A percentile compares a stretch with the other conserved stretches of the same genome.
Conservation (phyloP, 495 filamentous ascomycete species). For the Aspergillus baeticus region DNA sequence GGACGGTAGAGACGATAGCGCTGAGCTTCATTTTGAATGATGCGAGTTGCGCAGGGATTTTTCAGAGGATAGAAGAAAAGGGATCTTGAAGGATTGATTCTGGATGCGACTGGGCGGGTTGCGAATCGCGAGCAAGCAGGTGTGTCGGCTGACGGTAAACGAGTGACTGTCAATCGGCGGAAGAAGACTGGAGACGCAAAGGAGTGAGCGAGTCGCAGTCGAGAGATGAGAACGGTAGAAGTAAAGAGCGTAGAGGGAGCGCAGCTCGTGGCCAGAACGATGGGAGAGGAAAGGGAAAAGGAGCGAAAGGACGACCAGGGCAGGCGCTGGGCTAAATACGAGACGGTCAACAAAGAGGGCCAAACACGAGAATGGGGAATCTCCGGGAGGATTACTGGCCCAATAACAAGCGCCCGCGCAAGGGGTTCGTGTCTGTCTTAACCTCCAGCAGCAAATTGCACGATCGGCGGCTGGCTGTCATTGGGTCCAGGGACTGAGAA, state of each 20-base stretch:
- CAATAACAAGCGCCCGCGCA: conserved; percentile 13
- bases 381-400: conserved; percentile 9
- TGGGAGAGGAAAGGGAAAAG: conserved; percentile 18
- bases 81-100: conserved; percentile 1
- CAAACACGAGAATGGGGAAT: conserved; percentile 1
- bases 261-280: conserved; percentile 24
- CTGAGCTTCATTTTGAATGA: conserved; percentile 35
- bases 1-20: conserved; percentile 32
- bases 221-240: conserved; percentile 7
- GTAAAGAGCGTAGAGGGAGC: conserved; percentile 30
- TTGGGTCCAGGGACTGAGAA: conserved; percentile 8
- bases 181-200: conserved; percentile 22
- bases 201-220: conserved; percentile 26
- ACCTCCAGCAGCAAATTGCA: conserved; percentile 7
- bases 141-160: conserved; percentile 5
- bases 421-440: conserved; percentile 13
- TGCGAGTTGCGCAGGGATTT: background rate
- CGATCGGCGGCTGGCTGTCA: background rate
- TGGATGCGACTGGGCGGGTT: conserved; percentile 1
- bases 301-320: conserved; percentile 6
- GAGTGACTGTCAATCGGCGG: conserved; percentile 11
- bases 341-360: background rate
- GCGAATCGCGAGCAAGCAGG: background rate
- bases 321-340: conserved; percentile 13
- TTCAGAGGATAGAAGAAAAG: conserved; percentile 7